phyloP scores from a whole-genome alignment of 352 stramenopile genomes.

The Hyaloperonospora arabidopsidis region DNA sequence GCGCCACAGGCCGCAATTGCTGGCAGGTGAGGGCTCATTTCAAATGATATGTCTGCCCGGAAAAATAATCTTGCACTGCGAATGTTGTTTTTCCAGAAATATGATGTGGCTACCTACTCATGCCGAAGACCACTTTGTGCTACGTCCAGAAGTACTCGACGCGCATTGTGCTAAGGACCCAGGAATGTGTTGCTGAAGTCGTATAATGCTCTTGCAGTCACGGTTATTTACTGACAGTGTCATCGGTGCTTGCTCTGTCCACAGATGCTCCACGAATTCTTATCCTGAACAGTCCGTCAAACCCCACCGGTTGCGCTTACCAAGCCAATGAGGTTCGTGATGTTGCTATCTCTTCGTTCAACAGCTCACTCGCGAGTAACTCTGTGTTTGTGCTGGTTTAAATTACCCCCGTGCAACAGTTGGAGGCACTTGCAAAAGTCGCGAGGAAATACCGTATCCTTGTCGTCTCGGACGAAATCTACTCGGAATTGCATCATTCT shows the following conservation, averaged over 20 bases:
- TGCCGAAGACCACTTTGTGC: slow-evolving; percentile 70
- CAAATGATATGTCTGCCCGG: neutral
- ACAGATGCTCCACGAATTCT: slow-evolving; percentile 75
- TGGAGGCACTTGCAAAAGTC: slow-evolving; percentile 59
- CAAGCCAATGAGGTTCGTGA: slow-evolving; percentile 54
- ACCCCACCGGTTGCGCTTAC: slow-evolving; percentile 80
- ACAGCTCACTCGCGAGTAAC: slow-evolving; percentile 1
- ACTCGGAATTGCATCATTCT: slow-evolving; percentile 76
- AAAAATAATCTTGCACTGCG: neutral
- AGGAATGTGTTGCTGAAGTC: slow-evolving; percentile 24
- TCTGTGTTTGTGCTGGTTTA: slow-evolving; percentile 2
- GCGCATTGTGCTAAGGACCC: slow-evolving; percentile 69
- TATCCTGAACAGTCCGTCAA: slow-evolving; percentile 82
- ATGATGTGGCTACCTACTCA: slow-evolving; percentile 85
- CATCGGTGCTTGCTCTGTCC: neutral
- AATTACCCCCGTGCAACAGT: slow-evolving; percentile 15
- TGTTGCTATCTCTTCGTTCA: neutral
- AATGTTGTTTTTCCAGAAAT: slow-evolving; percentile 36
- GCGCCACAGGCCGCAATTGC: slow-evolving; percentile 79
- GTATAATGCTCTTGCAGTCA: neutral
- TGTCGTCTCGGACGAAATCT: slow-evolving; percentile 87
- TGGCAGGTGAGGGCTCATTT: slow-evolving; percentile 34
- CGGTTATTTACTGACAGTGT: slow-evolving; percentile 3
- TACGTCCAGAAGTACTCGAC: slow-evolving; percentile 77
- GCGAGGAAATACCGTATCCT: slow-evolving; percentile 81